A percentile compares a stretch with the other conserved stretches of the same genome.
Conservation (phyloP, 176 grass and related monocot genomes). For the Raddia guianensis region DNA sequence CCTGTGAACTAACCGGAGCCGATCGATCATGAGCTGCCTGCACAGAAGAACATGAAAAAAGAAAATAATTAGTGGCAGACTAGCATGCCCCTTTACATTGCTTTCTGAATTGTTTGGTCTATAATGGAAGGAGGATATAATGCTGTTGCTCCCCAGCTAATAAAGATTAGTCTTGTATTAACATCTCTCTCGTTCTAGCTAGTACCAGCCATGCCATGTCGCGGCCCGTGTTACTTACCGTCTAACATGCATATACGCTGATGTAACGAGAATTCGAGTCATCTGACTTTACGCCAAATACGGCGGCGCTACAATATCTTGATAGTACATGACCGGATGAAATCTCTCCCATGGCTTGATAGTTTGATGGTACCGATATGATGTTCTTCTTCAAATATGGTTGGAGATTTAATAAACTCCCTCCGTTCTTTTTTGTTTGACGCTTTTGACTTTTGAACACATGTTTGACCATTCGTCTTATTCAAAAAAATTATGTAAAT, state of each 20-base stretch:
- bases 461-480: too few relatives aligned
- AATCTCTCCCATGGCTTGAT: too few relatives aligned
- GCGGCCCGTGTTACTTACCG: background rate
- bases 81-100: background rate
- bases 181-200: constrained; percentile 13
- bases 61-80: constrained; percentile 24
- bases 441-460: too few relatives aligned
- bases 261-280: too few relatives aligned
- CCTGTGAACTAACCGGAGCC: constrained; percentile 26
- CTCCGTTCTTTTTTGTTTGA: too few relatives aligned
- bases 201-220: constrained; percentile 7
- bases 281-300: too few relatives aligned
- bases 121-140: constrained; percentile 4
- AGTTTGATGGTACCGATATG: too few relatives aligned
- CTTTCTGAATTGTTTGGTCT: constrained; percentile 9
- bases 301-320: too few relatives aligned
- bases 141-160: constrained; percentile 19
- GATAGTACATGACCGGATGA: too few relatives aligned
- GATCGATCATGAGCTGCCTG: background rate
- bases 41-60: background rate
- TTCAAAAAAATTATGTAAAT: too few relatives aligned
- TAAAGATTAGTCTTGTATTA: constrained; percentile 26
- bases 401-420: too few relatives aligned
- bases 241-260: background rate
- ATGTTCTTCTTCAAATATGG: too few relatives aligned